These are phyloP conservation scores for Phytopythium boreale DNA, from an alignment of 352 stramenopile species.

Conservation along the genomic window DNA sequence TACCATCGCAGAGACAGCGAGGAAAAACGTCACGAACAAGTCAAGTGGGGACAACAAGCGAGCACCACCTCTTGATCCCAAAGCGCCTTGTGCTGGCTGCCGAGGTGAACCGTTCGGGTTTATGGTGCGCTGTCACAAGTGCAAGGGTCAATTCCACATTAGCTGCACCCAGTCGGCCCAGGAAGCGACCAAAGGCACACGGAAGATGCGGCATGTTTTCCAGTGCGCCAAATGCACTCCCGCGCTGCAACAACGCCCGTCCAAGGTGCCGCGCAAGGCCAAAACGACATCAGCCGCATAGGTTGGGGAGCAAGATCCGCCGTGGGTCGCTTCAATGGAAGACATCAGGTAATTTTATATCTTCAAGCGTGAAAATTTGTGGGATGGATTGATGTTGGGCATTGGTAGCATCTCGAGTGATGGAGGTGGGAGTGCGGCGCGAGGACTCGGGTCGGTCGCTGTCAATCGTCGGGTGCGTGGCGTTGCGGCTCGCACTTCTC, in stretches of 20 bases:
- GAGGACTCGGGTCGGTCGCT: not conserved
- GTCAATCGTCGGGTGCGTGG: not conserved
- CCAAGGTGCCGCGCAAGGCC: not conserved
- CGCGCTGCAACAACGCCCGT: conserved; percentile 3
- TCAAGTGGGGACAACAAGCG: not conserved
- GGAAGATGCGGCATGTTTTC: conserved; percentile 24
- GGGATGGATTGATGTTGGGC: conserved; percentile 1
- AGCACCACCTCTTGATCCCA: not conserved
- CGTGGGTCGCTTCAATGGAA: not conserved
- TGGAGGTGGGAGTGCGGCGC: too few species aligned
- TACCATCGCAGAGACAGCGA: not conserved
- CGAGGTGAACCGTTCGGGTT: conserved; percentile 44
- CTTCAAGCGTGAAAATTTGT: conserved; percentile 1
- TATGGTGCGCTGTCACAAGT: conserved; percentile 56
- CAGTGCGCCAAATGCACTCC: conserved; percentile 23
- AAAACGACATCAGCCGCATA: not conserved
- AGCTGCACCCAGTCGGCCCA: conserved; percentile 25
- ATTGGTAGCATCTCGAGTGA: not conserved
- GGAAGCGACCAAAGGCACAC: conserved; percentile 14
- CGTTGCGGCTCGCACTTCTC: not conserved
- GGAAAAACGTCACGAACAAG: not conserved
- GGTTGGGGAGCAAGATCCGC: not conserved
- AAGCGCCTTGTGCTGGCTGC: conserved; percentile 14
- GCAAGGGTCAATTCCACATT: conserved; percentile 43
- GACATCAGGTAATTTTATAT: not conserved